These are phyloP conservation scores for Ophiostoma perfectum DNA, from an alignment of 2,329 filamentous ascomycete species.

Conservation along the genomic window DNA sequence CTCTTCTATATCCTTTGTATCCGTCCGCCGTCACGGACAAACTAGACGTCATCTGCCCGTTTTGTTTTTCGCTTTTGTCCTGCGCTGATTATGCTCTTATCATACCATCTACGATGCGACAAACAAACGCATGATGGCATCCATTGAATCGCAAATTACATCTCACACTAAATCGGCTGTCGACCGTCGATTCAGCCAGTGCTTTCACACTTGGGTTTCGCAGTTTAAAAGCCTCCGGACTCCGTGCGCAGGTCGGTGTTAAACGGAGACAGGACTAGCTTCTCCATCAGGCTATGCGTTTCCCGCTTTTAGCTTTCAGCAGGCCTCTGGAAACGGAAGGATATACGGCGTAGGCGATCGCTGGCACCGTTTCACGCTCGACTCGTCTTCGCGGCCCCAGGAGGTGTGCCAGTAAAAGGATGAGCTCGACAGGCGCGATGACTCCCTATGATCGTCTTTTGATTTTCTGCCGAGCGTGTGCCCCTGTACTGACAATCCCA, in stretches of 20 bases:
- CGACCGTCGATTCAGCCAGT: too few relatives aligned
- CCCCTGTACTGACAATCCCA: too few relatives aligned
- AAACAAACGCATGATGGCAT: too few relatives aligned
- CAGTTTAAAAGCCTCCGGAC: slow-evolving; percentile 17
- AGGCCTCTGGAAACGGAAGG: background rate
- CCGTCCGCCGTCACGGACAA: background rate
- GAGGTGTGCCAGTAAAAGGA: background rate
- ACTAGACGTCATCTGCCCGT: background rate
- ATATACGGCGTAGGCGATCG: background rate
- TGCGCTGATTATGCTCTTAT: background rate
- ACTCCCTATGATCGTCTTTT: too few relatives aligned
- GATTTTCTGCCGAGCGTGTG: too few relatives aligned
- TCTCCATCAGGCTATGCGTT: slow-evolving; percentile 6
- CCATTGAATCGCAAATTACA: too few relatives aligned
- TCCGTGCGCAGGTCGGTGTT: slow-evolving; percentile 6
- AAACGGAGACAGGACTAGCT: background rate
- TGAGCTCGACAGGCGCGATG: too few relatives aligned
- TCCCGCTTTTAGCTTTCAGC: background rate
- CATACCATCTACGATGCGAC: background rate
- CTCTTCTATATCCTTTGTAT: background rate
- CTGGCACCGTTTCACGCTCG: background rate
- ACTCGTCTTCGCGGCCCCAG: background rate
- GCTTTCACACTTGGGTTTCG: slow-evolving; percentile 6
- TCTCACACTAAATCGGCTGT: too few relatives aligned
- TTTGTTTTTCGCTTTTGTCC: background rate